phyloP scores from a whole-genome alignment of 148 eudicot species.

The Vaccinium myrtillus region DNA sequence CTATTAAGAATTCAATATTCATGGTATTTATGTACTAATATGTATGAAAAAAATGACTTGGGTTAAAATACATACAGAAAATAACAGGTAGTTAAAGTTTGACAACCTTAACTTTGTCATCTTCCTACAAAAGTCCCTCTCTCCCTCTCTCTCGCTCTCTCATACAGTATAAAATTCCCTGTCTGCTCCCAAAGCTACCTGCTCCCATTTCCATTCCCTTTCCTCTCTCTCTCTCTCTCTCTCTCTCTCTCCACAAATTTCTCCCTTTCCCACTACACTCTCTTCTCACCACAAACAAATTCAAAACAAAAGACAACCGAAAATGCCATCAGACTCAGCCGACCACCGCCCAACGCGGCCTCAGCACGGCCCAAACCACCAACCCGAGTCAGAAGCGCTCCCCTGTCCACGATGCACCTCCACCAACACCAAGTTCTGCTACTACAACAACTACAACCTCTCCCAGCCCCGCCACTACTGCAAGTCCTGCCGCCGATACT shows the following conservation, averaged over 20 bases:
- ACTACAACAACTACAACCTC: conserved; percentile 54
- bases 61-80: no score
- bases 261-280: neutral
- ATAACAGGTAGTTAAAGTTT: no score
- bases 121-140: neutral
- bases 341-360: conserved; percentile 17
- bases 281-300: neutral
- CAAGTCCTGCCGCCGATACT: conserved; percentile 50
- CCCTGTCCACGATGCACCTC: conserved; percentile 51
- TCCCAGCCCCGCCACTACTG: conserved; percentile 47
- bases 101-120: neutral
- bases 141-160: neutral
- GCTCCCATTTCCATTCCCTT: neutral
- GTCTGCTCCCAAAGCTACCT: neutral
- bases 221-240: neutral
- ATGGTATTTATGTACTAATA: no score
- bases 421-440: conserved; percentile 43
- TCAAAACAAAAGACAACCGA: neutral
- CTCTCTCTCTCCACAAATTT: neutral
- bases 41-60: no score
- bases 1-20: no score
- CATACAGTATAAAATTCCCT: neutral
- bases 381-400: conserved; percentile 32
- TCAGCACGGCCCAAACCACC: neutral
- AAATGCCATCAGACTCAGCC: conserved; percentile 31